These are phyloP conservation scores for Penicillium flavigenum DNA, from an alignment of 495 filamentous ascomycete species.

Conservation along the genomic window DNA sequence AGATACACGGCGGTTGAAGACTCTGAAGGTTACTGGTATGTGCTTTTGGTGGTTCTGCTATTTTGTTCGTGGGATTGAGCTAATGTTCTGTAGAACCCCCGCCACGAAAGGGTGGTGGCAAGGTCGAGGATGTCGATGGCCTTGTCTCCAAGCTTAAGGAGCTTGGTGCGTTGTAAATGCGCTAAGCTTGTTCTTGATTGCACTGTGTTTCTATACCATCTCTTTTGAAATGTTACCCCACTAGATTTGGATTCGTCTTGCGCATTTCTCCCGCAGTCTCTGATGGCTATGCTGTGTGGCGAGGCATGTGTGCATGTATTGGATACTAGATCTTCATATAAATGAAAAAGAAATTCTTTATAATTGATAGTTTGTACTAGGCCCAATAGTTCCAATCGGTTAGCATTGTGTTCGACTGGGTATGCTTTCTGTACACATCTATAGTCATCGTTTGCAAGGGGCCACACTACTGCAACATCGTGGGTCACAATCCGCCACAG, in stretches of 20 bases:
- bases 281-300: slow-evolving; percentile 10
- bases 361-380: background rate
- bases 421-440: background rate
- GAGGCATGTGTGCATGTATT: slow-evolving; percentile 10
- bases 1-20: slow-evolving; percentile 74
- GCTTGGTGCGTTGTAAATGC: slow-evolving; percentile 76
- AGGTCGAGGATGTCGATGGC: slow-evolving; percentile 95
- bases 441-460: background rate
- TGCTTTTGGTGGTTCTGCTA: slow-evolving; percentile 17
- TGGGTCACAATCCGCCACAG: background rate
- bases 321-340: slow-evolving; percentile 6
- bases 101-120: slow-evolving; percentile 85
- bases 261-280: slow-evolving; percentile 9
- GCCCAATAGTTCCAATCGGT: background rate
- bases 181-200: slow-evolving; percentile 7
- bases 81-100: slow-evolving; percentile 68
- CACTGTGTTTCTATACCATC: slow-evolving; percentile 32
- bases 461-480: slow-evolving; percentile 1
- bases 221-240: slow-evolving; percentile 19
- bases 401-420: background rate
- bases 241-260: slow-evolving; percentile 16
- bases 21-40: slow-evolving; percentile 79
- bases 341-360: slow-evolving; percentile 1
- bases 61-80: slow-evolving; percentile 14
- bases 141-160: slow-evolving; percentile 92